A percentile compares a stretch with the other conserved stretches of the same genome.
Evolutionary conservation across 176 grass and related monocot species (phyloP).

Genomic region (Musa acuminata): DNA sequence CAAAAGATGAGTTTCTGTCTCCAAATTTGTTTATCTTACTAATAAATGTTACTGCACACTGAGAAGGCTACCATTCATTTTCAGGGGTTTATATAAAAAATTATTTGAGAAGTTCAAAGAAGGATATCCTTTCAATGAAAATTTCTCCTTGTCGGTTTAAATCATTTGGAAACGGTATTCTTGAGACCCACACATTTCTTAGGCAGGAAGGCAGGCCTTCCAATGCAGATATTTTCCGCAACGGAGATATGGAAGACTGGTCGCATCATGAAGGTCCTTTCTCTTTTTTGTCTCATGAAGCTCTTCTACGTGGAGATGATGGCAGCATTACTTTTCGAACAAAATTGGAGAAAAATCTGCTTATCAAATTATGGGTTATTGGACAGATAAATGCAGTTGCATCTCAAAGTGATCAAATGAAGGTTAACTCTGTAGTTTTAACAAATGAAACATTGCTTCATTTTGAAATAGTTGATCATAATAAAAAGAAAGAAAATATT

Average conservation of each 20-base stretch:
- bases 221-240: conserved; percentile 28
- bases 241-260: conserved; percentile 4
- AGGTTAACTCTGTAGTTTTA: conserved; percentile 46
- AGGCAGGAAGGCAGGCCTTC: conserved; percentile 22
- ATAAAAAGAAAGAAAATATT: conserved; percentile 2
- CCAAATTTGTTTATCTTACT: too few relatives aligned
- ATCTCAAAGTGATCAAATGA: conserved; percentile 32
- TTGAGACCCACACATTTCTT: conserved; percentile 25
- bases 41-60: too few relatives aligned
- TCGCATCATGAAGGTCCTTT: conserved; percentile 2
- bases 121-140: conserved; percentile 42
- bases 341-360: conserved; percentile 36
- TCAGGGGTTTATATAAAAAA: conserved; percentile 69
- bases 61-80: conserved; percentile 1
- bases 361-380: conserved; percentile 70
- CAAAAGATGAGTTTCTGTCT: not conserved
- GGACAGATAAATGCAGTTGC: conserved; percentile 54
- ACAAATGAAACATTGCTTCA: conserved; percentile 66
- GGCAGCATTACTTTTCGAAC: conserved; percentile 27
- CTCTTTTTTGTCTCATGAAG: conserved; percentile 33
- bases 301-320: conserved; percentile 29
- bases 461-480: conserved; percentile 58
- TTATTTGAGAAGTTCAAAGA: conserved; percentile 40
- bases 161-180: conserved; percentile 28
- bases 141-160: conserved; percentile 56